These are phyloP conservation scores for Metschnikowia matae DNA, from an alignment of 805 yeast genomes.

Conservation along the genomic window DNA sequence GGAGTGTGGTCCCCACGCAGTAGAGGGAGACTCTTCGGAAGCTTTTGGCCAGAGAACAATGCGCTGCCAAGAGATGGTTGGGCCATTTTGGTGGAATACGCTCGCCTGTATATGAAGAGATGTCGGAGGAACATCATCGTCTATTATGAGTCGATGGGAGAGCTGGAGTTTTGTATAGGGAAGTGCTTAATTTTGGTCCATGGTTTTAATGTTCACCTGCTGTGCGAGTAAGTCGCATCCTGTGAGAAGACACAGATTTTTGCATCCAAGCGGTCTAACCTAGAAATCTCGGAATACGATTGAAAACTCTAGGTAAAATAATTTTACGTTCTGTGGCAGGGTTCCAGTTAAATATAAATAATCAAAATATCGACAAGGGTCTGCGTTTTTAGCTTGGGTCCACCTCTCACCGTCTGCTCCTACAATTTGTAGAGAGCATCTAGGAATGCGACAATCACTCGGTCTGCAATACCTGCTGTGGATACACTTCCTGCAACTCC, in stretches of 20 bases:
- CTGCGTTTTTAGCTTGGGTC: background rate
- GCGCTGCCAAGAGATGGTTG: background rate
- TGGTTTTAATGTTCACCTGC: background rate
- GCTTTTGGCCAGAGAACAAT: conserved; percentile 5
- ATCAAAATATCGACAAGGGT: too few relatives aligned
- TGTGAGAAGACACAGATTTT: background rate
- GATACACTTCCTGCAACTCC: conserved; percentile 93
- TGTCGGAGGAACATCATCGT: background rate
- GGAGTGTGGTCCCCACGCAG: conserved; percentile 25
- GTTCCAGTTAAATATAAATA: too few relatives aligned
- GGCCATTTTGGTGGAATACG: background rate
- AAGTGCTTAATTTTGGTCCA: background rate
- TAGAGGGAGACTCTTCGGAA: conserved; percentile 8
- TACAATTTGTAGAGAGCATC: conserved; percentile 68
- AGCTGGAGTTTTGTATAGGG: background rate
- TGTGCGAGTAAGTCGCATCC: background rate
- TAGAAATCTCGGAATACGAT: too few relatives aligned
- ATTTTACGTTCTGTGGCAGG: too few relatives aligned
- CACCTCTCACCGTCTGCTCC: background rate
- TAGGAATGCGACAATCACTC: conserved; percentile 71
- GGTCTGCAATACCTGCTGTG: conserved; percentile 80
- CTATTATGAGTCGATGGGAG: background rate
- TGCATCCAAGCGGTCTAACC: background rate
- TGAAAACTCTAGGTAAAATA: too few relatives aligned
- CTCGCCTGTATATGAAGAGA: background rate